A percentile compares a stretch with the other conserved stretches of the same genome.
Evolutionary conservation across 164 flowering plant species (phyloP).

Genomic region (Vitis vinifera): ASM3070453v1 NC_081807.1:952001-952500

Average conservation of each 20-base stretch:
- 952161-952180: too few relatives aligned
- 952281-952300: conserved; percentile 51
- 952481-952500: conserved; percentile 12
- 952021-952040: too few relatives aligned
- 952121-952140: too few relatives aligned
- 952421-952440: conserved; percentile 32
- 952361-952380: conserved; percentile 18
- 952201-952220: neutral
- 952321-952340: conserved; percentile 42
- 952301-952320: conserved; percentile 36
- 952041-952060: too few relatives aligned
- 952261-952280: conserved; percentile 31
- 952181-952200: too few relatives aligned
- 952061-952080: too few relatives aligned
- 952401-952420: conserved; percentile 36
- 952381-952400: conserved; percentile 23
- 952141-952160: too few relatives aligned
- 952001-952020: too few relatives aligned
- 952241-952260: conserved; percentile 20
- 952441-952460: conserved; percentile 28
- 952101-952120: too few relatives aligned
- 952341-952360: conserved; percentile 22
- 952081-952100: too few relatives aligned
- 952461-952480: conserved; percentile 8
- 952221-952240: conserved; percentile 20